Evolutionary conservation across 202 grass and related monocot genomes (phyloP), one percentile per base, ranked within the genome.

Genomic region (Musa balbisiana): DNA sequence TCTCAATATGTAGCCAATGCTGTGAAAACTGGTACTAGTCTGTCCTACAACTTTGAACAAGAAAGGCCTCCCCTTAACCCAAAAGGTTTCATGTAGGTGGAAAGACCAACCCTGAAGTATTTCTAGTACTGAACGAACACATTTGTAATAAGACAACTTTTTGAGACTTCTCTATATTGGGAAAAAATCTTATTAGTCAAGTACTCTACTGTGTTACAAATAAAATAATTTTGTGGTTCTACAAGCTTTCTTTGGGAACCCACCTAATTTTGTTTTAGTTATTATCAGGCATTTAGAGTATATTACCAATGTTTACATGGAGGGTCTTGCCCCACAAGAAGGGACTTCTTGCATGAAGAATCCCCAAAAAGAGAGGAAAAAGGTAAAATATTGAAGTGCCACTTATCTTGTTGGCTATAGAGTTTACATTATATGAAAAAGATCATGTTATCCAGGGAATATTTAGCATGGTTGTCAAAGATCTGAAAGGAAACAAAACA

Each of bases 321-420:
- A 92, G 78, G 85, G 88, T 24, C 24, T 33, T 43, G 74, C 59
- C 0, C 76, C 67, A 33, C 83, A 63, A 71, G 87, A 99, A 84
- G 87, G 89, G 43, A 74, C 75, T 88, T 86, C 83, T 10, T 87
- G 76, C 79, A 52, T 58, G n/a, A 86, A 76, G 68, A 99, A 86
- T 79, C 87, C 87, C 70, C 91, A 87, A 3, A 99, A 90, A 87
- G 89, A 92, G 84, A 99, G 87, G 80, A 90, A 90, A 87, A 92
- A 82, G 91, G 95, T 95, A 90, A 80, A 24, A 53, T 67, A 12
- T 72, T 85, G 21, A 83, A 62, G 19, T 69, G 10, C 15, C 11
- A 22, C 12, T 55, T 24, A 73, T 9, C 0, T 17, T 56, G 23
- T 55, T 26, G 10, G 1, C 49, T 33, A 20, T 71, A 8, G 24